phyloP scores from a whole-genome alignment of 176 grass and related monocot species.

The Carex littledalei region DNA sequence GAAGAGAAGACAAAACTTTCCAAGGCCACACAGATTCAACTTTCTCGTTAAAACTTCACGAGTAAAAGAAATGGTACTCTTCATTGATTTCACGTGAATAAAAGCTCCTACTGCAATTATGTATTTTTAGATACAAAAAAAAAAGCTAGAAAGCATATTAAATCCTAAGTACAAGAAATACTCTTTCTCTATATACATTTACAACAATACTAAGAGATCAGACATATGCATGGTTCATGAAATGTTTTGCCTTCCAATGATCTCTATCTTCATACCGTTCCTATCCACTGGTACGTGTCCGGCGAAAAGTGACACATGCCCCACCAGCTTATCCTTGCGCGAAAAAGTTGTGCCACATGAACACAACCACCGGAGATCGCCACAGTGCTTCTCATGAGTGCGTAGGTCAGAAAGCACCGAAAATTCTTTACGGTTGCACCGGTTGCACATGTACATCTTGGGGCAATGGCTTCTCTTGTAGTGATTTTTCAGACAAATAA shows the following conservation, averaged over 20 bases:
- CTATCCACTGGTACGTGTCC: constrained; percentile 47
- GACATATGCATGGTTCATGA: not conserved
- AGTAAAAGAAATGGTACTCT: not conserved
- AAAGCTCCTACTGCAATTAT: not conserved
- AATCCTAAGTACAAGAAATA: not conserved
- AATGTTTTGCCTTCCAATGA: constrained; percentile 4
- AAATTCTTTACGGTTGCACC: constrained; percentile 86
- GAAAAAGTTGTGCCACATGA: constrained; percentile 88
- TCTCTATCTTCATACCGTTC: constrained; percentile 18
- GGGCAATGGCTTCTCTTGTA: constrained; percentile 97
- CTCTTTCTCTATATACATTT: not conserved
- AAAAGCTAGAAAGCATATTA: not conserved
- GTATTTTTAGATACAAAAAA: not conserved
- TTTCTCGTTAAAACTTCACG: not conserved
- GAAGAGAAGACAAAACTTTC: not conserved
- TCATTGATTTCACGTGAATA: not conserved
- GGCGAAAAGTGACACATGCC: constrained; percentile 54
- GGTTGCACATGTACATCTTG: constrained; percentile 96
- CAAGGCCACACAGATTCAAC: not conserved
- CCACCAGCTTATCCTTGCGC: constrained; percentile 88
- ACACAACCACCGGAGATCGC: constrained; percentile 80
- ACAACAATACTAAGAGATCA: constrained; percentile 5
- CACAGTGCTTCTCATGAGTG: constrained; percentile 96
- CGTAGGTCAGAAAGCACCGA: constrained; percentile 87
- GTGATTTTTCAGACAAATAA: constrained; percentile 89